phyloP scores from a whole-genome alignment of 306 rosid genomes.

The Cicer pinnatifidum region DNA sequence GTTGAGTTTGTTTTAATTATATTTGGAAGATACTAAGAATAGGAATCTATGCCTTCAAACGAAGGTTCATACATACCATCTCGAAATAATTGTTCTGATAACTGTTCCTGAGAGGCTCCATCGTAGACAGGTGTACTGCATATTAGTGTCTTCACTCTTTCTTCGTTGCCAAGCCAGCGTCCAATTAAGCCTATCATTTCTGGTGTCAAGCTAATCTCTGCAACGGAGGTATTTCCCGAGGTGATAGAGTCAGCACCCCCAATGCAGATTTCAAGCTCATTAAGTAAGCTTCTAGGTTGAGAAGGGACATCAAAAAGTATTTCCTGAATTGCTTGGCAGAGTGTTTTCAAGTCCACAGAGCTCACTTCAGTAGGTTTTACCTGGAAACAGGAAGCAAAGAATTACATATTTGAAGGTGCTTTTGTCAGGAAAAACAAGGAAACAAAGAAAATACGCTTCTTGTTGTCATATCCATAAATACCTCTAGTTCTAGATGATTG shows the following conservation, averaged over 20 bases:
- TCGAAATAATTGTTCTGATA: slow-evolving; percentile 82
- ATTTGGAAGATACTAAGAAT: not conserved
- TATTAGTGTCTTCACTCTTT: slow-evolving; percentile 65
- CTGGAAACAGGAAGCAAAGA: slow-evolving; percentile 51
- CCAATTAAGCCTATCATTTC: slow-evolving; percentile 77
- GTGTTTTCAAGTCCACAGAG: slow-evolving; percentile 66
- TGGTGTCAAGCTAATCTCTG: slow-evolving; percentile 78
- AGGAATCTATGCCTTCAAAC: slow-evolving; percentile 38
- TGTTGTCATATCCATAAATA: slow-evolving; percentile 42
- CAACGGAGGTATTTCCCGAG: slow-evolving; percentile 68
- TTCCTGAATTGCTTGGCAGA: slow-evolving; percentile 73
- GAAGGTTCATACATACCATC: slow-evolving; percentile 67
- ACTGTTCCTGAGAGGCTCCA: slow-evolving; percentile 69
- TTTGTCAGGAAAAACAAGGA: slow-evolving; percentile 16
- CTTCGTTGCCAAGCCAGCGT: slow-evolving; percentile 89
- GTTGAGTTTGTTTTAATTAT: not conserved
- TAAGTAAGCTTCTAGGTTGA: slow-evolving; percentile 81
- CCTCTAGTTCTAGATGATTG: slow-evolving; percentile 95
- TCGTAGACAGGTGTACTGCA: slow-evolving; percentile 56
- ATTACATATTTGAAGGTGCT: slow-evolving; percentile 45
- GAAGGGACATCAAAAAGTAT: slow-evolving; percentile 63
- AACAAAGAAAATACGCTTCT: slow-evolving; percentile 34
- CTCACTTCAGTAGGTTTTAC: slow-evolving; percentile 87
- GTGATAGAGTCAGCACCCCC: slow-evolving; percentile 64
- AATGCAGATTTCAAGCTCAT: slow-evolving; percentile 87